Conservation (phyloP, 257 asterid genomes). For the Primulina tabacum region DNA sequence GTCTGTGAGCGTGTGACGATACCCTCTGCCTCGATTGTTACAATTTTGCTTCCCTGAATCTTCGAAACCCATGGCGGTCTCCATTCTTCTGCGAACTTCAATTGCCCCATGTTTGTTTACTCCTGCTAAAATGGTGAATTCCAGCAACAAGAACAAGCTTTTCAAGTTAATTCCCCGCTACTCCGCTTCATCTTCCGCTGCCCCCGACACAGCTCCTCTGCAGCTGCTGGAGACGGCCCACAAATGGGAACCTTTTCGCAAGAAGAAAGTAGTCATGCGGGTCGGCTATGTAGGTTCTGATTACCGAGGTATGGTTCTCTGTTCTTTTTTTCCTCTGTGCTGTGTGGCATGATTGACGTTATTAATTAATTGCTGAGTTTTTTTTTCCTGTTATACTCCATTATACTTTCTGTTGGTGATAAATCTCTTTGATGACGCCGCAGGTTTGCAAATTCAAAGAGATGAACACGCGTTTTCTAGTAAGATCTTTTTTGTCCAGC, state of each 20-base stretch:
- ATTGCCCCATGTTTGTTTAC: not conserved
- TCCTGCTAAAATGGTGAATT: not conserved
- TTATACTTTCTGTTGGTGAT: not conserved
- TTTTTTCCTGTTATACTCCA: not conserved
- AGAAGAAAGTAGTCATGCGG: constrained; percentile 96
- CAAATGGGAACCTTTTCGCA: constrained; percentile 76
- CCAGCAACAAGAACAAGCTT: constrained; percentile 20
- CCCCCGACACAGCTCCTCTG: constrained; percentile 18
- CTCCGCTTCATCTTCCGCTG: constrained; percentile 32
- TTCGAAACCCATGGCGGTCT: not conserved
- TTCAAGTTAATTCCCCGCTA: constrained; percentile 21
- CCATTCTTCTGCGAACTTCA: not conserved
- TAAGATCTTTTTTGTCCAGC: constrained; percentile 29
- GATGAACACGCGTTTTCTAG: constrained; percentile 60
- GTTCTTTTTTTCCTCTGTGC: not conserved
- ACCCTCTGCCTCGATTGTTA: not conserved
- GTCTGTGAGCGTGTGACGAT: not conserved
- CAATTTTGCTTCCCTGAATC: not conserved
- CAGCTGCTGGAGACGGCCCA: constrained; percentile 16
- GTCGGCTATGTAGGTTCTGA: constrained; percentile 92
- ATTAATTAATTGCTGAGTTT: not conserved
- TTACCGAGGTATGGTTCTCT: constrained; percentile 56
- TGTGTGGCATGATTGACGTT: not conserved
- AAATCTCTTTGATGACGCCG: constrained; percentile 17
- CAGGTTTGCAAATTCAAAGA: constrained; percentile 93